Base-by-base conservation (phyloP, 345 rosid species). In the Brassica carinata region DNA sequence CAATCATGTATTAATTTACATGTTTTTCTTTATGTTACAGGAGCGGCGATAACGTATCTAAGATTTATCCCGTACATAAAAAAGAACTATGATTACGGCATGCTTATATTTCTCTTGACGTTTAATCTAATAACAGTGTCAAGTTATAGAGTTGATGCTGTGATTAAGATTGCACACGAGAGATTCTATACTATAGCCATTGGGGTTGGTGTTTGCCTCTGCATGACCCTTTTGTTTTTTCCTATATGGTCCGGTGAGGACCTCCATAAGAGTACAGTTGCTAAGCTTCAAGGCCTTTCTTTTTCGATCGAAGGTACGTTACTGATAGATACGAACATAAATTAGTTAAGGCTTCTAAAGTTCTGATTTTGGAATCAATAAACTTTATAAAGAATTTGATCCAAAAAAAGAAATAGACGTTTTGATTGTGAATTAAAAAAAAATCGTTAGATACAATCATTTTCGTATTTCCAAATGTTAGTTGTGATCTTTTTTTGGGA, bases 191-290 rank as follows among this genome's bases (percentile, higher is more conserved):
- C 92, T 33, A 91, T 95, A 6, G 90, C 85, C 38, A 86, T 95
- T 4, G 98, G 99, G 31, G 86, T 92, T 8, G 97, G 81, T 1
- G 80, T 91, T 68, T 90, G 97, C 81, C 92, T 95, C 14, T 78
- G 87, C 83, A 90, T 88, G 94, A 85, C 86, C 64, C 86, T 93
- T 65, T 17, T 95, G 29, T 11, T 93, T 38, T 88, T 89, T 58
- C 99, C 98, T 0, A 87, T 70, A 71, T 95, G 98, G 99, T 93
- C 99, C 0, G 93, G 97, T 3, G 92, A 89, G 77, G 93, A 91
- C 73, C 96, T 94, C 59, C 98, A 94, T 18, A 87, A 85, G 34
- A 81, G 86, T 72, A 91, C 97, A 0, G 84, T 84, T 0, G 71
- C 64, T 73, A 95, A 91, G 86, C 85, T 95, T 15, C 87, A 90